Base-by-base conservation (phyloP, 1,139 yeast species). In the Yamadazyma siamensis region DNA sequence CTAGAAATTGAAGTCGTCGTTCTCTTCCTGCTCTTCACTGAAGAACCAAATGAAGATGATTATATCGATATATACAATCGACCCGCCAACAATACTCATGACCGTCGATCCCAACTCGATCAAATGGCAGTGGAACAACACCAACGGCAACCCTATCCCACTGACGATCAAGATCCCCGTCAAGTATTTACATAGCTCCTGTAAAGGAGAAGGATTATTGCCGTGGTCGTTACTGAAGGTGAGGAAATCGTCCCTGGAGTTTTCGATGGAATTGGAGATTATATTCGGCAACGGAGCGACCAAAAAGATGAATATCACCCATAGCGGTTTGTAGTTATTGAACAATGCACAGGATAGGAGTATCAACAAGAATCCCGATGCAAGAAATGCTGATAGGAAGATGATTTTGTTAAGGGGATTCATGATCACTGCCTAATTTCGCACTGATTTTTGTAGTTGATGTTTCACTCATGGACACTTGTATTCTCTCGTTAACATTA, bases 321-420 rank as follows among this genome's bases (percentile, higher is more conserved):
- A 76, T 32, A 83, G 59, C 27, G 91, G 88, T 38, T 71, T 71
- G 72, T 82, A 83, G 50, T 80, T 82, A 41, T 75, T 70, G 58
- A 71, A 82, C 27, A 83, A 64, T 7, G 91, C 89, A 56, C 91
- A 81, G 43, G 85, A 75, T 33, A 83, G 61, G 28, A 82, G 71
- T 27, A 81, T 82, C 35, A 81, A 61, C n/a, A 83, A 64, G 50
- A 82, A 81, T 12, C 94, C 94, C 6, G 81, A 61, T 1, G 94
- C 89, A 26, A 83, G 62, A 25, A 82, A 68, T 13, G 84, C 80
- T 19, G 86, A 76, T 26, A 83, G 69, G 39, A 79, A 80, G 41
- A 82, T 80, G 44, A 83, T 79, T 49, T 78, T 80, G 30, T 84
- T 78, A 43, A 82, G 64, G 23, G 91, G 86, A 38, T 75, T 69